Evolutionary conservation across 2,329 filamentous ascomycete species (phyloP).

Genomic region (Tympanopsis confertula): DNA sequence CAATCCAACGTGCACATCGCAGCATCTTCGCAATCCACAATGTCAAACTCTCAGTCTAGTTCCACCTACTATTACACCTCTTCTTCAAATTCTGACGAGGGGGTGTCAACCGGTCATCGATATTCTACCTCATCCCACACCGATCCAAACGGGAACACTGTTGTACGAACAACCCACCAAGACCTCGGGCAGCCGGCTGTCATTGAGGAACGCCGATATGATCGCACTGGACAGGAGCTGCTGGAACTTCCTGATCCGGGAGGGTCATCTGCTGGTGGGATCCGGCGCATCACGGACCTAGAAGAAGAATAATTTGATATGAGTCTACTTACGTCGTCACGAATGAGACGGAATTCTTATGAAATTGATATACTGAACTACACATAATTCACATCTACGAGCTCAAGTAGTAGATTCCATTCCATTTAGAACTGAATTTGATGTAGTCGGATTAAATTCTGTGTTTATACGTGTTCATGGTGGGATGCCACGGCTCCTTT

Average conservation of each 20-base stretch:
- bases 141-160: conserved; percentile 15
- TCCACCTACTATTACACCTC: conserved; percentile 20
- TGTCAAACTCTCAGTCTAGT: conserved; percentile 15
- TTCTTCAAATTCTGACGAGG: conserved; percentile 13
- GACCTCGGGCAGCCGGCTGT: conserved; percentile 18
- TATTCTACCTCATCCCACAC: conserved; percentile 18
- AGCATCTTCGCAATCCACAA: too few relatives aligned
- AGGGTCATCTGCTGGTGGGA: conserved; percentile 7
- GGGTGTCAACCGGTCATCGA: conserved; percentile 15
- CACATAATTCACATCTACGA: too few relatives aligned
- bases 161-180: conserved; percentile 18
- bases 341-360: too few relatives aligned
- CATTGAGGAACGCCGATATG: conserved; percentile 18
- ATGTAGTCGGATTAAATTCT: too few relatives aligned
- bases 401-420: too few relatives aligned
- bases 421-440: too few relatives aligned
- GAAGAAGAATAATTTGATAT: too few relatives aligned
- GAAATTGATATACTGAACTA: too few relatives aligned
- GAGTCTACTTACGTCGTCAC: too few relatives aligned
- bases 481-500: too few relatives aligned
- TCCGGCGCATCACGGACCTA: conserved; percentile 4
- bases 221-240: conserved; percentile 16
- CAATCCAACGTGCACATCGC: too few relatives aligned
- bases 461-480: too few relatives aligned
- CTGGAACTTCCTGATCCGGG: conserved; percentile 5